Evolutionary conservation across 2,329 filamentous ascomycete species (phyloP).

Genomic region (Diplodia seriata): DNA sequence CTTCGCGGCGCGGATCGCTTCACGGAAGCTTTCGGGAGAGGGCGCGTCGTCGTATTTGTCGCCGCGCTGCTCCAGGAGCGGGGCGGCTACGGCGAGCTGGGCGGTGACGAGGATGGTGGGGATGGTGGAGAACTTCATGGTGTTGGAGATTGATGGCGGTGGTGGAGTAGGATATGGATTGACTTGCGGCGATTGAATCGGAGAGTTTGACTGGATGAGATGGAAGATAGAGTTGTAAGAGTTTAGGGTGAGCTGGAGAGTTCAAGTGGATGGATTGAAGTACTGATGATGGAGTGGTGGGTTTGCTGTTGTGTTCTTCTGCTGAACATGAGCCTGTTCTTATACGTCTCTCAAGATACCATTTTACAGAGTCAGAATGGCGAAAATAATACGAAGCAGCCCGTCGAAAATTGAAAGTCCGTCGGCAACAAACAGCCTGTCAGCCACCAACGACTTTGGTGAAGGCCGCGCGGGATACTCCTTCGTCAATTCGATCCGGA

Average conservation of each 20-base stretch:
- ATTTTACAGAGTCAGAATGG: neutral
- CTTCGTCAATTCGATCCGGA: too few species aligned
- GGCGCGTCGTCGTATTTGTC: neutral
- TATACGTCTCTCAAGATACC: neutral
- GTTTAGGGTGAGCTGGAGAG: neutral
- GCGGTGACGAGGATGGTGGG: neutral
- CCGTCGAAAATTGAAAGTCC: too few species aligned
- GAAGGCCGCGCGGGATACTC: too few species aligned
- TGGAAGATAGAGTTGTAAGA: neutral
- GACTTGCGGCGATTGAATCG: neutral
- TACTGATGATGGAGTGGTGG: neutral
- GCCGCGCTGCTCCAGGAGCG: neutral
- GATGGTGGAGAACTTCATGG: neutral
- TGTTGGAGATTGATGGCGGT: neutral
- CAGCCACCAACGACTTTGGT: neutral
- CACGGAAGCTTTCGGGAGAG: neutral
- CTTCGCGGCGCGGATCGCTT: neutral
- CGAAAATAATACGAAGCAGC: neutral
- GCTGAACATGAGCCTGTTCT: neutral
- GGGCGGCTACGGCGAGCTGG: neutral
- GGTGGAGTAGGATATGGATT: neutral
- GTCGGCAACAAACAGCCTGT: neutral
- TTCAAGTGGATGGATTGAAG: too few species aligned
- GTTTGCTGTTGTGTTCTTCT: neutral
- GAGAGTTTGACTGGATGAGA: neutral